phyloP scores from a whole-genome alignment of 2,329 filamentous ascomycete genomes.

The Penicillium occitanis region DNA sequence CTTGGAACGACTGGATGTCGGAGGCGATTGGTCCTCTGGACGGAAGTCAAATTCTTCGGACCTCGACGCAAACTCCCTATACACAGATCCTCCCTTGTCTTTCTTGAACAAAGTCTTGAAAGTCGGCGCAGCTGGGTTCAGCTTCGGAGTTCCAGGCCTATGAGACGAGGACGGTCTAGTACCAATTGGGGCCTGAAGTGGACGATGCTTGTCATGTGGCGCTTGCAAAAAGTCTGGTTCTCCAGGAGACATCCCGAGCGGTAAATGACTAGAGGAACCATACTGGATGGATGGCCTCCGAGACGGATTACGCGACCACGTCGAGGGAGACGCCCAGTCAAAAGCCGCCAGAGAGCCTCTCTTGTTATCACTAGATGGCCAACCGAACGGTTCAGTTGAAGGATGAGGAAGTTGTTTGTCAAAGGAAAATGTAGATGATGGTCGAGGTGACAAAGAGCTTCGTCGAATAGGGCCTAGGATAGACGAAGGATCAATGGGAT shows the following conservation, averaged over 20 bases:
- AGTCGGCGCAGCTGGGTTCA: slow-evolving; percentile 86
- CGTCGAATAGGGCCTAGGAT: slow-evolving; percentile 45
- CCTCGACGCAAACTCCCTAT: slow-evolving; percentile 22
- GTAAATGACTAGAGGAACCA: slow-evolving; percentile 66
- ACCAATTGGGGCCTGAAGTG: slow-evolving; percentile 69
- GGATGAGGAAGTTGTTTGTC: slow-evolving; percentile 66
- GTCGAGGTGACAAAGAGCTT: slow-evolving; percentile 48
- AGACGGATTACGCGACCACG: slow-evolving; percentile 76
- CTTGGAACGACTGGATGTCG: slow-evolving; percentile 46
- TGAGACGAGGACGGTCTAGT: slow-evolving; percentile 66
- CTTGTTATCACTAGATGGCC: slow-evolving; percentile 54
- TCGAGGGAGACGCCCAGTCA: slow-evolving; percentile 54
- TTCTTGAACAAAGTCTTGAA: slow-evolving; percentile 71
- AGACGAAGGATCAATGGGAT: slow-evolving; percentile 48
- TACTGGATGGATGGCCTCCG: slow-evolving; percentile 77
- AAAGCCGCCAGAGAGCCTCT: slow-evolving; percentile 52
- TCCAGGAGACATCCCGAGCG: slow-evolving; percentile 52
- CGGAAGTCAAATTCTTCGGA: slow-evolving; percentile 31
- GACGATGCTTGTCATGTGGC: slow-evolving; percentile 49
- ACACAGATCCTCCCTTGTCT: slow-evolving; percentile 40
- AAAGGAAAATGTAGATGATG: slow-evolving; percentile 56
- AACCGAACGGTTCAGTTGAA: slow-evolving; percentile 77
- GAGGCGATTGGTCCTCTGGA: slow-evolving; percentile 43
- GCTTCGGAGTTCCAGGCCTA: slow-evolving; percentile 56
- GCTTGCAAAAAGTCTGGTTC: slow-evolving; percentile 52